Base-by-base conservation (phyloP, 2,329 filamentous ascomycete species). In the Fusarium sp. region DNA sequence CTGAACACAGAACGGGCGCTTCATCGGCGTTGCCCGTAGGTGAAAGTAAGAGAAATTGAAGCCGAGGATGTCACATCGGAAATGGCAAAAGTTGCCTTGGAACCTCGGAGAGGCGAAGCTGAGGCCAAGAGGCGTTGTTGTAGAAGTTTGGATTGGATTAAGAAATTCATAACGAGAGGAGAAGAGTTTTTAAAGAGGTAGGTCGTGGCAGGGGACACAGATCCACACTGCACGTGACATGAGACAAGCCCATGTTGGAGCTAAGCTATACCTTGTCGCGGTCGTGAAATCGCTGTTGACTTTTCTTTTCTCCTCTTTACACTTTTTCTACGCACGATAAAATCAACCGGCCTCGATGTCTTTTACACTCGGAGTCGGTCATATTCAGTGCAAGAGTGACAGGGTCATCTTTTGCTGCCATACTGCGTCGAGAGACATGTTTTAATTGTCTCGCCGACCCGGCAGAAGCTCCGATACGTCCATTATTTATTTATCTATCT, bases 331-430 rank as follows among this genome's bases (percentile, higher is more conserved):
- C 62, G 87, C 87, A 89, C 86, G 83, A 88, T 85, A 85, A 89
- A 87, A 89, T 89, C 87, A 89, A 89, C 86, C 86, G 85, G 82
- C 82, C 78, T 81, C 78, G 80, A 87, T 76, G 83, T 80, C 63
- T 79, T 79, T 63, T 82, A 80, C 45, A 88, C 85, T 87, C 82
- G 78, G 80, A 83, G 77, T 83, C 84, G 87, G 87, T 89, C 87
- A 89, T 87, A 89, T 88, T 87, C 87, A 81, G 85, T 88, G 87
- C 87, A 78, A 89, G 86, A 89, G 66, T 67, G 83, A 87, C 71
- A 77, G 80, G 75, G 65, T 70, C 65, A 70, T 74, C 68, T 74
- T 70, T 66, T 76, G 75, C 70, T 72, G 67, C 70, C 62, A 59
- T 71, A 67, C 56, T 59, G 44, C 65, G 71, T 65, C 65, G 65